A percentile compares a stretch with the other conserved stretches of the same genome.
These are phyloP conservation scores for Hymenoscyphus infarciens DNA, from an alignment of 2,329 filamentous ascomycete species.

Conservation along the genomic window DNA sequence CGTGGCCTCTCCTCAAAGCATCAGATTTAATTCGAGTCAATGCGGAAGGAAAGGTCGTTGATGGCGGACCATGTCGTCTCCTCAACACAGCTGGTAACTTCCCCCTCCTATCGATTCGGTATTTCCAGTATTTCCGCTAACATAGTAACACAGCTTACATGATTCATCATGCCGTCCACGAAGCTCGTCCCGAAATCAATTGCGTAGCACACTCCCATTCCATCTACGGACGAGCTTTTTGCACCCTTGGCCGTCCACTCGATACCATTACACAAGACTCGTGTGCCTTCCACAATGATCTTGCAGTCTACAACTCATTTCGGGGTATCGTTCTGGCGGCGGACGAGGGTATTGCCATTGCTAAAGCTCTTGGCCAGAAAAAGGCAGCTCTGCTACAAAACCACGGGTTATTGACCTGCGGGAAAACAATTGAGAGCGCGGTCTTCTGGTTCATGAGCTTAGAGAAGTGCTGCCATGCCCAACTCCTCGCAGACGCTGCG, in stretches of 20 bases:
- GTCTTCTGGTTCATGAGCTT: conserved; percentile 53
- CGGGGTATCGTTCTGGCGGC: conserved; percentile 50
- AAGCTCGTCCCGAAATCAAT: conserved; percentile 54
- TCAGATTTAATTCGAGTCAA: conserved; percentile 67
- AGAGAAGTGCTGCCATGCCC: conserved; percentile 46
- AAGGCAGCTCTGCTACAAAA: conserved; percentile 54
- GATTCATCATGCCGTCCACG: conserved; percentile 58
- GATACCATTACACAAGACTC: conserved; percentile 58
- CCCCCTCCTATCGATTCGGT: not conserved
- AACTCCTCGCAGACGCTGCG: conserved; percentile 55
- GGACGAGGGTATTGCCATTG: conserved; percentile 50
- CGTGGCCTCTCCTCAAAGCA: conserved; percentile 47
- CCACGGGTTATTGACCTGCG: conserved; percentile 52
- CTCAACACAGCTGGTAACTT: conserved; percentile 33
- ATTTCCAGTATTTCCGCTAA: not conserved
- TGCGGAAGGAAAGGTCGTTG: conserved; percentile 57
- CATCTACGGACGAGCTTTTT: conserved; percentile 59
- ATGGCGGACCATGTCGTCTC: conserved; percentile 47
- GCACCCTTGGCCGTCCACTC: conserved; percentile 54
- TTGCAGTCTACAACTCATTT: conserved; percentile 42
- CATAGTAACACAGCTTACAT: conserved; percentile 47
- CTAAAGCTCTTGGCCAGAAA: conserved; percentile 42
- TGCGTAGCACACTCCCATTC: conserved; percentile 57
- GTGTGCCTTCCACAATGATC: conserved; percentile 48
- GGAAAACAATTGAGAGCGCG: conserved; percentile 46